Evolutionary conservation across 225 moss, liverwort and hornwort genomes (phyloP).

Genomic region (Neckera pumila): DNA sequence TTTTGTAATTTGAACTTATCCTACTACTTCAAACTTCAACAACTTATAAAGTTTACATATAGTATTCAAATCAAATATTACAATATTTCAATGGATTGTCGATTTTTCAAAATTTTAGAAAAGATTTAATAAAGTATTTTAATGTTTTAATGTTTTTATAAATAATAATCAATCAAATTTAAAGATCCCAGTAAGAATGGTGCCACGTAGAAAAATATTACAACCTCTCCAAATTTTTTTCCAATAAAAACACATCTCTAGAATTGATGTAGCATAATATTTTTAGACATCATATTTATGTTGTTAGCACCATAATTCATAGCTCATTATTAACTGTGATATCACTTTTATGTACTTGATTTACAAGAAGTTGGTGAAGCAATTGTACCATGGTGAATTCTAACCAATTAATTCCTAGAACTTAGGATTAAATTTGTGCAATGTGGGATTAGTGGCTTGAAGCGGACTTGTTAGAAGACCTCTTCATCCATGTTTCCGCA

Average conservation of each 20-base stretch:
- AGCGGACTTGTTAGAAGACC: not conserved
- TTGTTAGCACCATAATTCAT: not conserved
- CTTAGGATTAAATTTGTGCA: fast-evolving
- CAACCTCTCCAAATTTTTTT: too few relatives aligned
- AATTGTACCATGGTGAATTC: fast-evolving
- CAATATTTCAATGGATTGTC: not conserved
- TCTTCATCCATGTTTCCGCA: fast-evolving
- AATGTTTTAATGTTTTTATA: not conserved
- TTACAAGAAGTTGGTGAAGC: not conserved
- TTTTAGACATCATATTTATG: not conserved
- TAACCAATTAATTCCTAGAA: not conserved
- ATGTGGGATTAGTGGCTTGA: not conserved
- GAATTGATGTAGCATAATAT: not conserved
- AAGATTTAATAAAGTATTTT: not conserved
- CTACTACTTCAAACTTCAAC: not conserved
- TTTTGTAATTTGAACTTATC: not conserved
- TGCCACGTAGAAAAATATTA: not conserved
- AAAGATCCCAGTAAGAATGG: too few relatives aligned
- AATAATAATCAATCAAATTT: not conserved
- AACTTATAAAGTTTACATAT: too few relatives aligned
- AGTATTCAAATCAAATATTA: not conserved
- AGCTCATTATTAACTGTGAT: not conserved
- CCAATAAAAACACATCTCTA: not conserved
- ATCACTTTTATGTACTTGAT: not conserved
- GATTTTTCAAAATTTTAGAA: too few relatives aligned